Evolutionary conservation across 1,139 yeast species (phyloP), one percentile per base, ranked within the genome.

Genomic region (Zygosaccharomyces pseudobailii): DNA sequence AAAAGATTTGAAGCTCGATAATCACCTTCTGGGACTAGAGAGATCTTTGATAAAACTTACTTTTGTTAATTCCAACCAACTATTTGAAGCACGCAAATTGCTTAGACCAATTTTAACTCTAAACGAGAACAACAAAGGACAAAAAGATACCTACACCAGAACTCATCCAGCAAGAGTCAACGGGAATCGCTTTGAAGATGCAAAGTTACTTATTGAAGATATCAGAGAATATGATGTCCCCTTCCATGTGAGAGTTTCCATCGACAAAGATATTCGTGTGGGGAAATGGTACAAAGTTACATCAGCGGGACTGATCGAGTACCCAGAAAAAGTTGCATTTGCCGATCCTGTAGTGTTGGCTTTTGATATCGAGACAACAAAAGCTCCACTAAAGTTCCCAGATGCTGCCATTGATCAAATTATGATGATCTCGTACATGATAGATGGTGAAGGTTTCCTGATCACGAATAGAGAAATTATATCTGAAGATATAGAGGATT

Each of bases 341-440:
- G 96, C 98, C 4, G 98, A 94, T 64, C 98, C 98, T 0, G 97
- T 94, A 8, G 92, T 94, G 4, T 69, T 94, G 63, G 98, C 98
- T 0, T 94, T 87, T 63, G 99, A 94, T 76, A 94, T 94, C 47
- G 99, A 94, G 72, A 94, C 99, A 1, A 89, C 97, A 4, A 94
- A 94, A 65, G 89, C 95, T 17, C 97, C 98, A 1, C 75, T 94
- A 49, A 94, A 94, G 63, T 94, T 94, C 56, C 99, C 99, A 0
- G 98, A 88, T 61, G 79, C 97, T 4, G 74, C 85, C 20, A 74
- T 86, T n/a, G 99, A 94, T 70, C 95, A 88, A 67, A 78, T 94
- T 40, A 94, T 94, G 97, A 94, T 94, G 98, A 92, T 94, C 48
- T 94, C 98, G 2, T 94, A 94, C 67, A 94, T 94, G 98, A 89